phyloP scores from a whole-genome alignment of 768 basidiomycete species.

The Psilocybe azurescens region DNA sequence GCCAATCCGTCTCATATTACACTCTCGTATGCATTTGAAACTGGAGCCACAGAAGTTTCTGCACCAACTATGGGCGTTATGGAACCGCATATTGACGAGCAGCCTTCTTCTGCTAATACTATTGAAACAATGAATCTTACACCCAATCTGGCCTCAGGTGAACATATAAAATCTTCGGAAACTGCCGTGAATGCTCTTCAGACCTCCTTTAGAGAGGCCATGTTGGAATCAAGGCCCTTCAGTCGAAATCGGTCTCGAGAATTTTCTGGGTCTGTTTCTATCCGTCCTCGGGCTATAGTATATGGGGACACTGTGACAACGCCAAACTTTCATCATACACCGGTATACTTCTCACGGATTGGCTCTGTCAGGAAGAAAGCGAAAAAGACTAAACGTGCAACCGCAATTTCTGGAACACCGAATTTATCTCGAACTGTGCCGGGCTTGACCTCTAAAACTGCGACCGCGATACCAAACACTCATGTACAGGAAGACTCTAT shows the following conservation, averaged over 20 bases:
- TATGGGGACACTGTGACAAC: background rate
- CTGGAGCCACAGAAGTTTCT: background rate
- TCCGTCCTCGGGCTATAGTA: background rate
- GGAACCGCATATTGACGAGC: too few relatives aligned
- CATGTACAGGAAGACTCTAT: background rate
- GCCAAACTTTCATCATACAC: background rate
- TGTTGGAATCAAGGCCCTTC: background rate
- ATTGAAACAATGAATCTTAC: too few relatives aligned
- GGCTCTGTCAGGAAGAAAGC: too few relatives aligned
- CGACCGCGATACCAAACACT: too few relatives aligned
- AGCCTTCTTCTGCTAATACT: too few relatives aligned
- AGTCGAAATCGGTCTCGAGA: background rate
- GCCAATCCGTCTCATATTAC: background rate
- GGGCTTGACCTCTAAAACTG: too few relatives aligned
- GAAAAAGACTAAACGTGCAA: too few relatives aligned
- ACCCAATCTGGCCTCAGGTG: too few relatives aligned
- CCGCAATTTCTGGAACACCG: too few relatives aligned
- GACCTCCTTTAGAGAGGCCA: background rate
- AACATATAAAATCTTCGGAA: background rate
- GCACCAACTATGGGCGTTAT: background rate
- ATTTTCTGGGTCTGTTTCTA: conserved; percentile 4
- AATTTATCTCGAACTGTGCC: too few relatives aligned
- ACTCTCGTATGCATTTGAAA: background rate
- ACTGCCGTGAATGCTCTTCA: background rate
- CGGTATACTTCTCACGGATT: conserved; percentile 14